Conservation (phyloP, 2,329 filamentous ascomycete genomes). For the Fusarium sp. region DNA sequence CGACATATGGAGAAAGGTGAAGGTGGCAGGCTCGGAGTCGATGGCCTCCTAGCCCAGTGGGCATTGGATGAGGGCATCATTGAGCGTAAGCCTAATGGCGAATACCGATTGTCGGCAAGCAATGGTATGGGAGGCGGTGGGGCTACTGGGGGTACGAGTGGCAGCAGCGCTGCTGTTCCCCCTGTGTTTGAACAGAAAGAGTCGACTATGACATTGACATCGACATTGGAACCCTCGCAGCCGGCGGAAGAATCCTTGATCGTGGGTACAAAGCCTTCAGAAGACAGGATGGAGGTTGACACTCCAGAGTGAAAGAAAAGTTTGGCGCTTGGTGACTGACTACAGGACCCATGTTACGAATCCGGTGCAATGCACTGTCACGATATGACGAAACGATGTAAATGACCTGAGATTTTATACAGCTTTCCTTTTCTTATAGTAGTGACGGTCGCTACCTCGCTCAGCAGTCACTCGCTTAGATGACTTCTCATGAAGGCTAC, state of each 20-base stretch:
- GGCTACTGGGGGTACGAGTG: constrained; percentile 26
- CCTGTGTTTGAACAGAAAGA: constrained; percentile 46
- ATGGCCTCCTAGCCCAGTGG: constrained; percentile 70
- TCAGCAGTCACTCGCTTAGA: constrained; percentile 42
- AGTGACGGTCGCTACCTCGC: constrained; percentile 39
- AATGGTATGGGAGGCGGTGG: constrained; percentile 44
- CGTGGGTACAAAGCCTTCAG: constrained; percentile 42
- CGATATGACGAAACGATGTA: constrained; percentile 47
- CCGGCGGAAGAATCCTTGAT: constrained; percentile 43
- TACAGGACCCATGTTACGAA: constrained; percentile 37
- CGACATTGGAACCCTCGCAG: constrained; percentile 38
- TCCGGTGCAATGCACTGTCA: constrained; percentile 31
- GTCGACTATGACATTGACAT: constrained; percentile 35
- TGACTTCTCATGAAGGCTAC: constrained; percentile 22
- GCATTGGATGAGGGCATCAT: constrained; percentile 74
- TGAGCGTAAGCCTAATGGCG: constrained; percentile 66
- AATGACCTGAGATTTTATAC: constrained; percentile 44
- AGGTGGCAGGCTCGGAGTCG: constrained; percentile 67
- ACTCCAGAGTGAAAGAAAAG: constrained; percentile 32
- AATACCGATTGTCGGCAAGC: constrained; percentile 62
- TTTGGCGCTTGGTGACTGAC: constrained; percentile 19
- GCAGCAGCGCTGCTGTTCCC: constrained; percentile 32
- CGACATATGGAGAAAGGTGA: constrained; percentile 86
- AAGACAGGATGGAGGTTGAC: constrained; percentile 48
- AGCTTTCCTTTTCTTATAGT: constrained; percentile 33